Base-by-base conservation (phyloP, 2,329 filamentous ascomycete genomes). In the Colletotrichum filicis region DNA sequence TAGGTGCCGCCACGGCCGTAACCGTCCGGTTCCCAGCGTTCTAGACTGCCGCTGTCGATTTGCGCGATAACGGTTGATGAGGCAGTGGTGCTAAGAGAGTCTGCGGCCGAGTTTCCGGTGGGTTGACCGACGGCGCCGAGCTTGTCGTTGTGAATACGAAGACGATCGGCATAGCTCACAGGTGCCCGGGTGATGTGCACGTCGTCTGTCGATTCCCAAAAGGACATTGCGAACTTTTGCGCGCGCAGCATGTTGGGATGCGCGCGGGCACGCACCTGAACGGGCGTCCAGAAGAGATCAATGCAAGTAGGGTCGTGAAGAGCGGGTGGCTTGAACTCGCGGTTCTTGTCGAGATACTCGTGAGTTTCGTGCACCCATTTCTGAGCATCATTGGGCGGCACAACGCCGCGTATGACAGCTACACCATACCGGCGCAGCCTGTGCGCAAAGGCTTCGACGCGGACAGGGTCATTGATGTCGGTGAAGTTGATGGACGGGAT, bases 221-320 rank as follows among this genome's bases (percentile, higher is more conserved):
- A 78, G 59, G 79, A 78, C 82, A 85, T 85, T 76, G 89, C 85
- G 22, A 92, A 82, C 83, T 87, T 79, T 73, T 85, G 84, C 0
- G 82, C 78, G 9, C 75, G 76, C 68, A 88, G 77, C 22, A 84
- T 75, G 63, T 84, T 84, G 5, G 80, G 79, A 59, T 85, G 83
- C 1, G 81, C 82, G 26, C 83, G 79, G 12, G 82, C 82, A 37
- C 81, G 81, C 53, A 85, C 78, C 66, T 85, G 83, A 1, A 82
- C 78, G 6, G 80, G 79, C 14, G 82, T 83, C 84, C 84, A 85
- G 83, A 93, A 94, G 77, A 93, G 88, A 80, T 94, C 92, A 81
- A 92, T 93, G 64, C 93, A 93, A 1, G 92, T 90, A 5, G 92
- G 92, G 53, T 92, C 90, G 76, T 91, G 88, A 0, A 87, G 84